Conservation (phyloP, 2,329 filamentous ascomycete genomes). For the Ophiosphaerella korrae region DNA sequence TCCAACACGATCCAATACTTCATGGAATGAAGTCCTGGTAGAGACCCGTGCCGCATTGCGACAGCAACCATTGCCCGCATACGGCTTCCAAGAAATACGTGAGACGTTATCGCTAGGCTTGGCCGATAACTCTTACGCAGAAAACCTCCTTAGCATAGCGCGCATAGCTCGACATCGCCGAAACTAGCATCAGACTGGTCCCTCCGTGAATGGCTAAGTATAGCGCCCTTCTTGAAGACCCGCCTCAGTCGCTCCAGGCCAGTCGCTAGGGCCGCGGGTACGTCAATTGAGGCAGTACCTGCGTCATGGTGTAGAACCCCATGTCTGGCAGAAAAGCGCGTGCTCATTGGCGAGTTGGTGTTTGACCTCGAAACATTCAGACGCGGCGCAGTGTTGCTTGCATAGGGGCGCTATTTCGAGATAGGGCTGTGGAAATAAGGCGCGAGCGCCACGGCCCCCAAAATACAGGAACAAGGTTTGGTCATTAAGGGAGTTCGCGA, state of each 20-base stretch:
- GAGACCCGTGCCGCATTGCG: no score
- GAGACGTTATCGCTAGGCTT: no score
- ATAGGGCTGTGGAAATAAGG: slow-evolving; percentile 9
- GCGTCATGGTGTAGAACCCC: slow-evolving; percentile 4
- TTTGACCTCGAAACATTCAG: slow-evolving; percentile 14
- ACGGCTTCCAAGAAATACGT: no score
- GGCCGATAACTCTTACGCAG: no score
- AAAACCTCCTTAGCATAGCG: no score
- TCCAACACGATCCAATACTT: no score
- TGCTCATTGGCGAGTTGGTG: slow-evolving; percentile 10
- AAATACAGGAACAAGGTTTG: background rate
- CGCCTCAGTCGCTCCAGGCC: background rate
- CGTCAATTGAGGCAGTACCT: slow-evolving; percentile 8
- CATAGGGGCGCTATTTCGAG: slow-evolving; percentile 23
- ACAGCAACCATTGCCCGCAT: no score
- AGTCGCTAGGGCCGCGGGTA: background rate
- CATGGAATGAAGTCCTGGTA: no score
- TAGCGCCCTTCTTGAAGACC: background rate
- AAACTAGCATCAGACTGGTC: no score
- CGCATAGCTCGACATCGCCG: no score
- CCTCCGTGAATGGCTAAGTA: background rate
- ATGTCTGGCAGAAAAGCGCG: slow-evolving; percentile 24
- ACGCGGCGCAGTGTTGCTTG: slow-evolving; percentile 21
- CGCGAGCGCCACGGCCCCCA: slow-evolving; percentile 8
- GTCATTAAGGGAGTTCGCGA: background rate